Evolutionary conservation across 805 yeast species (phyloP).

Genomic region (Candida multigemmis): DNA sequence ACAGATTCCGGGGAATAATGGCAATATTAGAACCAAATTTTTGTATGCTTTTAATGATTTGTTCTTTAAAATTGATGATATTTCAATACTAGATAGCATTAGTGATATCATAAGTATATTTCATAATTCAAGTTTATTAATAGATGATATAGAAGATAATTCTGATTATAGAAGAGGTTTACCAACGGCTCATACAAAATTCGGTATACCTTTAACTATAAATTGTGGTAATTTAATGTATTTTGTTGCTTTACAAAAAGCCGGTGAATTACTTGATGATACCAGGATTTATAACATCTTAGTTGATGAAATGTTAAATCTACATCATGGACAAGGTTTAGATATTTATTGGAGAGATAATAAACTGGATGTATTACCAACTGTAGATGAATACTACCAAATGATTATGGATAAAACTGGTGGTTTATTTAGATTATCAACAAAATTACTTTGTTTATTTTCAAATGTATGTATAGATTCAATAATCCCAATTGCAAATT

Average conservation of each 20-base stretch:
- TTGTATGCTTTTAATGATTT: constrained; percentile 23
- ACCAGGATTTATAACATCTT: constrained; percentile 29
- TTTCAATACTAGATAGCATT: constrained; percentile 12
- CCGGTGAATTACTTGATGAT: constrained; percentile 14
- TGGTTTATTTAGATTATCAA: constrained; percentile 73
- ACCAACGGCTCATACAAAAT: constrained; percentile 71
- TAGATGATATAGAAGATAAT: constrained; percentile 86
- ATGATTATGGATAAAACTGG: constrained; percentile 89
- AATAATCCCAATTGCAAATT: constrained; percentile 50
- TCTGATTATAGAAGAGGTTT: constrained; percentile 66
- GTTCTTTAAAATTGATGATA: constrained; percentile 19
- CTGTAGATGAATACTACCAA: constrained; percentile 42
- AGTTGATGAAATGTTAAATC: constrained; percentile 65
- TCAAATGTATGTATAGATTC: not conserved
- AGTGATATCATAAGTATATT: constrained; percentile 21
- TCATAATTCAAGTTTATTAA: constrained; percentile 28
- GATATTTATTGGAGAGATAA: constrained; percentile 74
- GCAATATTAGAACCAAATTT: constrained; percentile 18
- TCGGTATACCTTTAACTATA: constrained; percentile 72
- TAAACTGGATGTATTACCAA: constrained; percentile 11
- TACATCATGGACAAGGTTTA: constrained; percentile 86
- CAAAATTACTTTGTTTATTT: constrained; percentile 31
- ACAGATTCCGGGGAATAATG: constrained; percentile 23
- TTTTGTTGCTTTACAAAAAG: constrained; percentile 55
- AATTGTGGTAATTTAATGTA: constrained; percentile 80